These are phyloP conservation scores for Platanus orientalis DNA, from an alignment of 164 flowering plant species.

Conservation along the genomic window DNA sequence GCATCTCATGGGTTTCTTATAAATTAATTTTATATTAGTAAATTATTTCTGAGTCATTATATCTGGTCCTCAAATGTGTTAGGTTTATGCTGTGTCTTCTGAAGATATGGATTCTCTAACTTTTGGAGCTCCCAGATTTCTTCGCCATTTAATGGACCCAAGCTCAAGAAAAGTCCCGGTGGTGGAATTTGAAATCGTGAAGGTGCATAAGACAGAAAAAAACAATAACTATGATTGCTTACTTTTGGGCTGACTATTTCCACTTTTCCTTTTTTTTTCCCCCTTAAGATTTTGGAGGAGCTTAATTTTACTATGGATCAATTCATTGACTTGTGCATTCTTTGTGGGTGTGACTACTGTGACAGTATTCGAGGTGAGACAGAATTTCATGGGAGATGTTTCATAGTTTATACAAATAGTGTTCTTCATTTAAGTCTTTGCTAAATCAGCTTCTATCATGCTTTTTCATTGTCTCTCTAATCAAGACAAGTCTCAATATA, in stretches of 20 bases:
- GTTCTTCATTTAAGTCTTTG: too few species aligned
- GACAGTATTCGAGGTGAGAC: constrained; percentile 87
- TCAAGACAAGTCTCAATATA: too few species aligned
- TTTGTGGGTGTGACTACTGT: constrained; percentile 97
- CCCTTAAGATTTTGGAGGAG: constrained; percentile 94
- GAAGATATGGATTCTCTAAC: constrained; percentile 99
- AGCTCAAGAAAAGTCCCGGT: constrained; percentile 91
- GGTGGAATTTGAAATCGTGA: constrained; percentile 87
- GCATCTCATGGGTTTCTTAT: too few species aligned
- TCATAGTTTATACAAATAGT: too few species aligned
- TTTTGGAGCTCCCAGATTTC: constrained; percentile 95
- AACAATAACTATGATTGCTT: constrained; percentile 10
- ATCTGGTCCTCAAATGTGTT: constrained; percentile 4
- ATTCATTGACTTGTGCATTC: constrained; percentile 94
- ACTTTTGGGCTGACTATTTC: constrained; percentile 7
- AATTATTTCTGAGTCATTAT: too few species aligned
- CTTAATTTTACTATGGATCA: constrained; percentile 88
- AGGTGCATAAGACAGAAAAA: constrained; percentile 52
- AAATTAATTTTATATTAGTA: background rate
- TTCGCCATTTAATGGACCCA: constrained; percentile 97
- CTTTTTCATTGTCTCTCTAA: too few species aligned
- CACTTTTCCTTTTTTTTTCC: constrained; percentile 20
- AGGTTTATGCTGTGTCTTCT: constrained; percentile 98
- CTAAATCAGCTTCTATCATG: too few species aligned
- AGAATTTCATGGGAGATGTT: too few species aligned